Conservation (phyloP, 1,284 basidiomycete genomes). For the Cutaneotrichosporon spelunceum region DNA sequence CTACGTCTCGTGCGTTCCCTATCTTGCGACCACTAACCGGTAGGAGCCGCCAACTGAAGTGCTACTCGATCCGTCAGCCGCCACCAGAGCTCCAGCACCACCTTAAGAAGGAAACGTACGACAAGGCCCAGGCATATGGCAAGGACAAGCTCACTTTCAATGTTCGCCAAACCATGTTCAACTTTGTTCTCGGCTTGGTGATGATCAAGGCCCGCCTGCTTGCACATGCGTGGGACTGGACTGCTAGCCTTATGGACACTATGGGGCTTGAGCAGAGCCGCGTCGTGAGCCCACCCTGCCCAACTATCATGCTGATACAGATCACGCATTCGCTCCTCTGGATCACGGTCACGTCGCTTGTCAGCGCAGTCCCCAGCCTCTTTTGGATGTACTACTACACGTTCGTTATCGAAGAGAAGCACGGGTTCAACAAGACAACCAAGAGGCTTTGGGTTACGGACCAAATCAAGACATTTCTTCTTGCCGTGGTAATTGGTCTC, state of each 20-base stretch:
- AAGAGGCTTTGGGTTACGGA: constrained; percentile 70
- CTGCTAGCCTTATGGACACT: constrained; percentile 40
- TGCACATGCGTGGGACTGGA: constrained; percentile 67
- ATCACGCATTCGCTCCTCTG: constrained; percentile 82
- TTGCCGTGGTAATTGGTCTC: constrained; percentile 73
- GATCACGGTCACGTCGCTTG: constrained; percentile 63
- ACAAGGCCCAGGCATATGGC: constrained; percentile 87
- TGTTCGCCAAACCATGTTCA: constrained; percentile 68
- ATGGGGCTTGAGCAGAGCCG: constrained; percentile 55
- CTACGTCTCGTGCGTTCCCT: constrained; percentile 35
- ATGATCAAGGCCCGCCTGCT: constrained; percentile 74
- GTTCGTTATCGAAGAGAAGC: constrained; percentile 90
- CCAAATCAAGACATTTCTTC: constrained; percentile 70
- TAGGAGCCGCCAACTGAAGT: constrained; percentile 68
- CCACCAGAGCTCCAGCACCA: constrained; percentile 70
- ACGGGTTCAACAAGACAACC: constrained; percentile 96
- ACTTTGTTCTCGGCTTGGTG: constrained; percentile 66
- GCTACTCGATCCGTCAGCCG: constrained; percentile 73
- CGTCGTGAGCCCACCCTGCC: constrained; percentile 32
- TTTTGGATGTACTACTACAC: constrained; percentile 79
- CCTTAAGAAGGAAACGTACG: constrained; percentile 70
- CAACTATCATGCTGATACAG: constrained; percentile 47
- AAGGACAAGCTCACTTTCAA: constrained; percentile 86
- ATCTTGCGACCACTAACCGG: neutral
- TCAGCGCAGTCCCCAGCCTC: constrained; percentile 65